Conservation (phyloP, 257 asterid genomes). For the Rehmannia glutinosa region DNA sequence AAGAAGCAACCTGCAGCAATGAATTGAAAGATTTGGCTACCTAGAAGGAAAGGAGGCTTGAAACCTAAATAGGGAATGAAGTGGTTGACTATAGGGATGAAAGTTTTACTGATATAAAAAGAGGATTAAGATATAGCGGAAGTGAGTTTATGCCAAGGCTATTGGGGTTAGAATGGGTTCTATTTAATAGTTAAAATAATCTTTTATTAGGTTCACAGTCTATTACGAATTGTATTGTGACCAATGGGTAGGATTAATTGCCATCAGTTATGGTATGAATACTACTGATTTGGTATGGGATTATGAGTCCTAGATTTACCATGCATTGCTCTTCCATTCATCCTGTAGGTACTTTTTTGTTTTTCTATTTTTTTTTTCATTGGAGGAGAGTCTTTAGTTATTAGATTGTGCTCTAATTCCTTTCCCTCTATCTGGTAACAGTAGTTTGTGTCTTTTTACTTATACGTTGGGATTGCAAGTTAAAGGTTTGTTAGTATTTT, state of each 20-base stretch:
- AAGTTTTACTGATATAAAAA: constrained; percentile 4
- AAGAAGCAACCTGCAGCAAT: neutral
- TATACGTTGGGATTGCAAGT: neutral
- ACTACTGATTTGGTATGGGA: constrained; percentile 10
- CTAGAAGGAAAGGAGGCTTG: neutral
- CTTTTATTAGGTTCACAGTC: constrained; percentile 11
- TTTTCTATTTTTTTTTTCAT: neutral
- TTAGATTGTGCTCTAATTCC: neutral
- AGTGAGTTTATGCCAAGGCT: constrained; percentile 1
- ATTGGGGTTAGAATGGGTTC: neutral
- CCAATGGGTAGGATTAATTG: neutral
- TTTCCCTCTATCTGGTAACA: neutral
- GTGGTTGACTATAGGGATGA: neutral
- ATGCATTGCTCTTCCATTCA: neutral
- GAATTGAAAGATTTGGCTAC: neutral
- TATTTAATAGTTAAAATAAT: neutral
- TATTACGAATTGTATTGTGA: neutral
- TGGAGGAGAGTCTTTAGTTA: neutral
- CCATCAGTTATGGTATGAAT: constrained; percentile 4
- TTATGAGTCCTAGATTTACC: neutral
- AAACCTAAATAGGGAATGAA: neutral
- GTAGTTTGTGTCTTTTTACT: neutral
- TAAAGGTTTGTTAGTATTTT: neutral
- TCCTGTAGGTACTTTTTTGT: neutral
- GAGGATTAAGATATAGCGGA: neutral